Evolutionary conservation across 2,329 filamentous ascomycete genomes (phyloP), one percentile per base, ranked within the genome.

Genomic region (Penicillium digitatum): DNA sequence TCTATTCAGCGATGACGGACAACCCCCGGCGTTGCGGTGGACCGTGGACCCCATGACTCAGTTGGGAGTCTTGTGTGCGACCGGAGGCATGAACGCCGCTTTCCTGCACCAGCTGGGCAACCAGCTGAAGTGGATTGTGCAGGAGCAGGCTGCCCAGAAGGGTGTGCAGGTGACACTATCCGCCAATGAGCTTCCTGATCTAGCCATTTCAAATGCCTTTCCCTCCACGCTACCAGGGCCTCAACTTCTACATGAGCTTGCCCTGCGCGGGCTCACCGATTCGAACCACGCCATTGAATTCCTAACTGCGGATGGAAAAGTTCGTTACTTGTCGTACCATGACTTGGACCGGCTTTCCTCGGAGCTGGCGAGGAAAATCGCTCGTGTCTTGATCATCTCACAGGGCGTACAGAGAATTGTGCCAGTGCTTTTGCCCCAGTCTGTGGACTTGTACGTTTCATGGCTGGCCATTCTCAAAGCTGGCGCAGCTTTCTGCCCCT

Each of bases 401-500:
- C 39, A 45, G 29, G 50, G 52, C 11, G 10, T 42, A 20, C 58
- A 48, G 22, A 51, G 55, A 20, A 76, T 95, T 34, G 79, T 96
- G 35, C 91, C 92, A 0, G 76, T 96, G 2, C 79, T 95, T 20
- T 73, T 95, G 16, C 86, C 87, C 2, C 92, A 96, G 73, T 88
- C 83, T 14, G 84, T 87, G 10, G 81, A 86, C 44, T 79, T 96
- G 24, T 96, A 96, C 71, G 80, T 94, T 54, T 80, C 89, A 1
- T 82, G 89, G 58, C 72, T 96, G 42, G 90, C 87, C 3, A 83
- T 93, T 50, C 77, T 96, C 44, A 91, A 92, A 70, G 85, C 86
- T 12, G 92, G 92, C 7, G 89, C 83, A 34, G 90, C 90, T 0
- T 96, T 96, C 65, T 96, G 91, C 62, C 91, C 92, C 0, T 76